These are phyloP conservation scores for Dovyalis caffra DNA, from an alignment of 345 rosid genomes.

Conservation along the genomic window DNA sequence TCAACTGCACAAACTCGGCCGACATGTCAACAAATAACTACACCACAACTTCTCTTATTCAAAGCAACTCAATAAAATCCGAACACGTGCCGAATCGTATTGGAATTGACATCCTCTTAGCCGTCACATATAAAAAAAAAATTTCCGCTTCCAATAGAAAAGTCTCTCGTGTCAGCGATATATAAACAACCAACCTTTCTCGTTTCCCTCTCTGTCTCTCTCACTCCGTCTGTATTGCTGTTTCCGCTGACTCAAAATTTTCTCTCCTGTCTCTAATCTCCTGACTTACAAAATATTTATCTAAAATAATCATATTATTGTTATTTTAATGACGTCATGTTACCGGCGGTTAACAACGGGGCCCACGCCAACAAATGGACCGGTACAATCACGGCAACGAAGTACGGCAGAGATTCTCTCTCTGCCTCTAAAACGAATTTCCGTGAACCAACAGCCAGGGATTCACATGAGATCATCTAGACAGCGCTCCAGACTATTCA, in stretches of 20 bases:
- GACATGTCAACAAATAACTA: too few species aligned
- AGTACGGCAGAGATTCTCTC: constrained; percentile 22
- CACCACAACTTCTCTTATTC: too few species aligned
- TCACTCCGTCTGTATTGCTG: neutral
- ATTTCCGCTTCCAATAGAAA: too few species aligned
- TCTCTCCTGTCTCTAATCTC: neutral
- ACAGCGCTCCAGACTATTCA: constrained; percentile 18
- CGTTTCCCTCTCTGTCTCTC: neutral
- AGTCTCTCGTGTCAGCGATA: too few species aligned
- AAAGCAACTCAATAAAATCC: too few species aligned
- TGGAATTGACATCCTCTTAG: too few species aligned
- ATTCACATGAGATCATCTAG: constrained; percentile 36
- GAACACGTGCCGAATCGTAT: too few species aligned
- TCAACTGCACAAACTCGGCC: too few species aligned
- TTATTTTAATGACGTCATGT: constrained; percentile 64
- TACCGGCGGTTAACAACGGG: constrained; percentile 46
- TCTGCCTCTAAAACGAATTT: constrained; percentile 23
- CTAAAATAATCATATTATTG: neutral
- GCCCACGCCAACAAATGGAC: constrained; percentile 16
- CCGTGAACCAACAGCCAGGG: constrained; percentile 24
- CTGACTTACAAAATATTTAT: neutral
- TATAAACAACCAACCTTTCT: too few species aligned
- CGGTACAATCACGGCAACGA: constrained; percentile 25
- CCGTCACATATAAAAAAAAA: too few species aligned
- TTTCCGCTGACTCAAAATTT: neutral